Evolutionary conservation across 345 rosid species (phyloP).

Genomic region (Aquilaria yunnanensis): DNA sequence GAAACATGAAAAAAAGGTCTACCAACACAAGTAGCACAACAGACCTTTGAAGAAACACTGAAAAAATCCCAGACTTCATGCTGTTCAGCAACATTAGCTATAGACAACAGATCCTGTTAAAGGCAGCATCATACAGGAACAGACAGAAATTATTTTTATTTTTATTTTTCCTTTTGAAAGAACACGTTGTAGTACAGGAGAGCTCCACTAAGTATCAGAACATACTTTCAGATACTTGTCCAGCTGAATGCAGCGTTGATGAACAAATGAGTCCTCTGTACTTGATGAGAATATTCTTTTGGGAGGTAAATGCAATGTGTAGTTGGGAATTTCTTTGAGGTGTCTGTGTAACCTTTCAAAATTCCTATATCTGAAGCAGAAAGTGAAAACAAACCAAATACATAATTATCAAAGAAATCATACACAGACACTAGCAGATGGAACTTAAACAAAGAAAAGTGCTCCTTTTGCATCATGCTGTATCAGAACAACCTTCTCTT

Average conservation of each 20-base stretch:
- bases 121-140: slow-evolving; percentile 14
- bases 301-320: slow-evolving; percentile 86
- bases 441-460: background rate
- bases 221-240: slow-evolving; percentile 78
- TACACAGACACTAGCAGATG: slow-evolving; percentile 7
- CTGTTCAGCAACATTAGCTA: slow-evolving; percentile 94
- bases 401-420: slow-evolving; percentile 6
- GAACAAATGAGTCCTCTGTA: slow-evolving; percentile 90
- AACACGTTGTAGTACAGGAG: slow-evolving; percentile 7
- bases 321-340: slow-evolving; percentile 89
- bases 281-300: slow-evolving; percentile 95
- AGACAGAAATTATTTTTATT: slow-evolving; percentile 6
- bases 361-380: slow-evolving; percentile 69
- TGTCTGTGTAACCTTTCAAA: slow-evolving; percentile 82
- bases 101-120: slow-evolving; percentile 76
- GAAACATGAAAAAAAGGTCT: background rate
- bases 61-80: slow-evolving; percentile 97
- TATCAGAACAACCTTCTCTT: slow-evolving; percentile 62
- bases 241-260: slow-evolving; percentile 91
- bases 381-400: background rate
- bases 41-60: slow-evolving; percentile 74
- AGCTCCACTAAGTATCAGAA: slow-evolving; percentile 1
- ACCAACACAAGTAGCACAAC: background rate
- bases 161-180: slow-evolving; percentile 2
- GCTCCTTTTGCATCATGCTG: background rate